Conservation (phyloP, 129 eudicot genomes). For the Flaveria ramosissima region DNA sequence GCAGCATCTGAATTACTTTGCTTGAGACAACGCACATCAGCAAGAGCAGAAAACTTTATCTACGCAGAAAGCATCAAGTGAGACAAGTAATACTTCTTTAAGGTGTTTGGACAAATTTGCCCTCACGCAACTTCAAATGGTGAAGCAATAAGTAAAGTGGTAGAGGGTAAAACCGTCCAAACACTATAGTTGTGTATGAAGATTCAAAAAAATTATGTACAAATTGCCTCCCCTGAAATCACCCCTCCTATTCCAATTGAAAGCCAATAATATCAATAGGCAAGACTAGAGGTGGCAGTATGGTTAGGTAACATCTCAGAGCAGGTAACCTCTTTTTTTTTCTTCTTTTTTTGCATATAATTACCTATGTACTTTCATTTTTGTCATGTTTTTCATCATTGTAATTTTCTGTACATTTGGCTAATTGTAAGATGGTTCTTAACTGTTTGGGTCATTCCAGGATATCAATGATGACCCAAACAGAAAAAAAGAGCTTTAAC, state of each 20-base stretch:
- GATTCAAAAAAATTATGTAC: background rate
- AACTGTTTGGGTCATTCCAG: background rate
- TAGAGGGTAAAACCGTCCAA: conserved; percentile 2
- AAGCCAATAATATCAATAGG: background rate
- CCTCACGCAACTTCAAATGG: background rate
- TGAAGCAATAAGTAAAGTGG: background rate
- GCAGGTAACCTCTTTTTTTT: background rate
- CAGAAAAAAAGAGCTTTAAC: background rate
- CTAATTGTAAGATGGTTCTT: background rate
- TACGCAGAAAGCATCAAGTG: conserved; percentile 39
- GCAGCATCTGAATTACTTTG: conserved; percentile 36
- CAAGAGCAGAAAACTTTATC: conserved; percentile 73
- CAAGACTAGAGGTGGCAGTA: background rate
- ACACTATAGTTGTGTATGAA: background rate
- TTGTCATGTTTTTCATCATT: background rate
- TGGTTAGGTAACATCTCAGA: background rate
- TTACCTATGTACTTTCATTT: background rate
- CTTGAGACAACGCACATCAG: conserved; percentile 61
- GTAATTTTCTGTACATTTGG: background rate
- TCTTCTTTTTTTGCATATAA: background rate
- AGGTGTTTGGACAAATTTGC: background rate
- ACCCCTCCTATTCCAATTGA: conserved; percentile 5
- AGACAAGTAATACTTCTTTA: background rate
- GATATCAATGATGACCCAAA: background rate
- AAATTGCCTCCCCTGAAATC: background rate